These are phyloP conservation scores for Teunomyces barrocoloradensis DNA, from an alignment of 805 yeast species.

Conservation along the genomic window DNA sequence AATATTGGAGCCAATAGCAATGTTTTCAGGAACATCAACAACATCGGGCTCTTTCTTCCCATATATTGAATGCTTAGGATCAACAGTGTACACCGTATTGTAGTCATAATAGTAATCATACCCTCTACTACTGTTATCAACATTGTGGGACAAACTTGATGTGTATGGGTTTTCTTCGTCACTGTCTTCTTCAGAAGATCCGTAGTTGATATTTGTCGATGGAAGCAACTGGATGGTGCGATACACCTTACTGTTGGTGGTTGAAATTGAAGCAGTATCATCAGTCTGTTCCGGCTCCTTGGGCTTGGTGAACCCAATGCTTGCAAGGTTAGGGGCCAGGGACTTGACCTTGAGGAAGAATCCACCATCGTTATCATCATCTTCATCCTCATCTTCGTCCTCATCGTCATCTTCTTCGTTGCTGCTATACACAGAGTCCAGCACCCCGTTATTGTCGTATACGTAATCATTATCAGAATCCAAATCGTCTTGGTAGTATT, in stretches of 20 bases:
- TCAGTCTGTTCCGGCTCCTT: constrained; percentile 14
- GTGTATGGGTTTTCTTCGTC: constrained; percentile 55
- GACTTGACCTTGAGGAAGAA: constrained; percentile 58
- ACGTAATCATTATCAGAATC: constrained; percentile 5
- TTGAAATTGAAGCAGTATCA: constrained; percentile 30
- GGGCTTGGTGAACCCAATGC: constrained; percentile 9
- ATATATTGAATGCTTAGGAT: constrained; percentile 41
- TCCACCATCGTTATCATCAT: constrained; percentile 65
- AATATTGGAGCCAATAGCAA: constrained; percentile 38
- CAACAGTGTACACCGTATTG: constrained; percentile 67
- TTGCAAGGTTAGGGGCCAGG: constrained; percentile 30
- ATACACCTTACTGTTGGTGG: constrained; percentile 25
- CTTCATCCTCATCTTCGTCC: constrained; percentile 40
- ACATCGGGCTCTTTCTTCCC: constrained; percentile 36
- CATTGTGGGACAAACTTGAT: constrained; percentile 66
- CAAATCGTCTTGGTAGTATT: not conserved
- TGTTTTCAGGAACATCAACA: constrained; percentile 47
- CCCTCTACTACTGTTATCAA: constrained; percentile 62
- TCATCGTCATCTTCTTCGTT: constrained; percentile 18
- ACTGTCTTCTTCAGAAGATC: constrained; percentile 60
- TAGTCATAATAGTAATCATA: constrained; percentile 78
- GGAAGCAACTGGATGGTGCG: constrained; percentile 79
- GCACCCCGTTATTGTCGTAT: constrained; percentile 11
- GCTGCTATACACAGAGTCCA: constrained; percentile 1
- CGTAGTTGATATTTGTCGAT: constrained; percentile 79